phyloP scores from a whole-genome alignment of 768 basidiomycete species.

The Suillus brevipes region DNA sequence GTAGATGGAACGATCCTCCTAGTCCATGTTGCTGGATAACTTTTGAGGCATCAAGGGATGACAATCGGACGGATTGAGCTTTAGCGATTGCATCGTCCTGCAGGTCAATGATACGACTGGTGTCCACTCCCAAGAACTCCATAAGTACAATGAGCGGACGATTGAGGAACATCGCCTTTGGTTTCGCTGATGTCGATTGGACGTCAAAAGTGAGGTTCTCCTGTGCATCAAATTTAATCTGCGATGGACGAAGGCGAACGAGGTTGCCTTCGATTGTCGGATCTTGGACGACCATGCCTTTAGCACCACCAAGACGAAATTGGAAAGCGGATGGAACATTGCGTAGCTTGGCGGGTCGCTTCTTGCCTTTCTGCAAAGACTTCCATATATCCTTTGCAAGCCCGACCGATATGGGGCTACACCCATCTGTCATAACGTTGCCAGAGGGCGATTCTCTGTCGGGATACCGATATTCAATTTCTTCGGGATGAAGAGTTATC shows the following conservation, averaged over 20 bases:
- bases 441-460: conserved; percentile 32
- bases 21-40: conserved; percentile 46
- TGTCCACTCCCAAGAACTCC: conserved; percentile 43
- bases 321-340: conserved; percentile 42
- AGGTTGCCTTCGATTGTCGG: conserved; percentile 35
- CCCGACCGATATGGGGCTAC: conserved; percentile 43
- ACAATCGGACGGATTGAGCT: conserved; percentile 34
- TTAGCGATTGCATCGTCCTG: conserved; percentile 40
- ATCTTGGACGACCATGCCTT: conserved; percentile 50
- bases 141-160: conserved; percentile 50
- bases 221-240: conserved; percentile 47
- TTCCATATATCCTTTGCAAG: conserved; percentile 39
- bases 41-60: conserved; percentile 37
- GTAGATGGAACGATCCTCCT: conserved; percentile 45
- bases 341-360: conserved; percentile 14
- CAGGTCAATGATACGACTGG: conserved; percentile 34
- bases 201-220: conserved; percentile 45
- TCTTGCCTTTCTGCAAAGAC: conserved; percentile 33
- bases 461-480: conserved; percentile 28
- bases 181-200: conserved; percentile 44
- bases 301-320: conserved; percentile 47
- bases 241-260: conserved; percentile 43
- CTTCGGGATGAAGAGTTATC: conserved; percentile 34
- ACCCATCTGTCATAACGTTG: conserved; percentile 52
- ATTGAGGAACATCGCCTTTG: conserved; percentile 46